Evolutionary conservation across 1,284 basidiomycete genomes (phyloP).

Genomic region (Cutaneotrichosporon daszewskae): DNA sequence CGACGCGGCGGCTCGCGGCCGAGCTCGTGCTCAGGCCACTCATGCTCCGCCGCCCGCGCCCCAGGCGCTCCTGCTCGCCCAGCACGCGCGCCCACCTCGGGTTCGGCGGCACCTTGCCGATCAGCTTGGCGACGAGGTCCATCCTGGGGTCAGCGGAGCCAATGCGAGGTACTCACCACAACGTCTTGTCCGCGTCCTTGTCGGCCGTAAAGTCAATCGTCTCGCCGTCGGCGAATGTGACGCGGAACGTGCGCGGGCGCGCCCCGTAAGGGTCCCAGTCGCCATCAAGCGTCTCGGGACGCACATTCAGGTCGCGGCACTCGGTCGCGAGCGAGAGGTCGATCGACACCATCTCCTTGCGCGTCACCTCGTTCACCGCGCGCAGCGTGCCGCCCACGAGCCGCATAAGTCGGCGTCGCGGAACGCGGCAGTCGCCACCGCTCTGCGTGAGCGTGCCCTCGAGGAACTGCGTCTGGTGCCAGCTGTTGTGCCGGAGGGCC

Average conservation of each 20-base stretch:
- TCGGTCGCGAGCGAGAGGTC: slow-evolving; percentile 76
- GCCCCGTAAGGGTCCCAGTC: slow-evolving; percentile 60
- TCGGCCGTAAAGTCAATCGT: slow-evolving; percentile 88
- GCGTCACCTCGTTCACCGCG: slow-evolving; percentile 91
- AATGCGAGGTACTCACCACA: slow-evolving; percentile 60
- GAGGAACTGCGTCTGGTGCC: slow-evolving; percentile 87
- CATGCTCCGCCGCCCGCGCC: background rate
- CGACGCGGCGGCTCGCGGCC: background rate
- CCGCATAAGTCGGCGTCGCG: slow-evolving; percentile 79
- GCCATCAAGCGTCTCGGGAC: slow-evolving; percentile 45
- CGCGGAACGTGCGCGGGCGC: slow-evolving; percentile 70
- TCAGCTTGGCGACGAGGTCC: slow-evolving; percentile 67
- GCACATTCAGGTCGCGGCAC: slow-evolving; percentile 61
- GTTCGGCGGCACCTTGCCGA: slow-evolving; percentile 80
- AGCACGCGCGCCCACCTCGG: slow-evolving; percentile 84
- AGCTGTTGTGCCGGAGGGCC: slow-evolving; percentile 79
- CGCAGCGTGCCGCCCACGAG: slow-evolving; percentile 80
- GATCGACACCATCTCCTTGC: slow-evolving; percentile 81
- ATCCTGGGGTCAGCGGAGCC: slow-evolving; percentile 55
- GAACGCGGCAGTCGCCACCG: slow-evolving; percentile 90
- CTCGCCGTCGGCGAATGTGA: slow-evolving; percentile 73
- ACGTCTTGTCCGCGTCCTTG: slow-evolving; percentile 75
- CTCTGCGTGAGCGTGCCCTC: slow-evolving; percentile 90
- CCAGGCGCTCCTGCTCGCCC: slow-evolving; percentile 19
- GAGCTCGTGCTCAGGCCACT: background rate